Evolutionary conservation across 805 yeast species (phyloP).

Genomic region (Hanseniaspora lindneri): DNA sequence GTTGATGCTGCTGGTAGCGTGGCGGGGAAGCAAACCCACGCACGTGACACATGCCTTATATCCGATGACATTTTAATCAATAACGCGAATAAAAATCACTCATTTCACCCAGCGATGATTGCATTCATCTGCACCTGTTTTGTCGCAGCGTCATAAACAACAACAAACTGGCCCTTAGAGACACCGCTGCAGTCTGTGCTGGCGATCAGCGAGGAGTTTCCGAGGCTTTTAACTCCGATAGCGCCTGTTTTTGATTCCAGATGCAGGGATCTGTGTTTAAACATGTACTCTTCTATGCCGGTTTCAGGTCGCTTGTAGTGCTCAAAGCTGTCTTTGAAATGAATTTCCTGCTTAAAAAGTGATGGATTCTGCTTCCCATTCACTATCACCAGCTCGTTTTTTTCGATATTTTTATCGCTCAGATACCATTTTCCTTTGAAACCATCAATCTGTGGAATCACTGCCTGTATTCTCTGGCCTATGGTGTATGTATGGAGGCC

Average conservation of each 20-base stretch:
- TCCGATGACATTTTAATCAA: too few relatives aligned
- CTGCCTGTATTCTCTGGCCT: conserved; percentile 65
- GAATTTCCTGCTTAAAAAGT: conserved; percentile 30
- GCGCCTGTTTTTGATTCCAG: not conserved
- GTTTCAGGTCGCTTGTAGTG: not conserved
- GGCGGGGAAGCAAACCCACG: too few relatives aligned
- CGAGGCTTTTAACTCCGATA: too few relatives aligned
- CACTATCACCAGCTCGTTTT: conserved; percentile 71
- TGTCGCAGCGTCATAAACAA: conserved; percentile 3
- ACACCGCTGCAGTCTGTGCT: not conserved
- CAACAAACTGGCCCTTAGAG: conserved; percentile 2
- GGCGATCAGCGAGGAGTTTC: too few relatives aligned
- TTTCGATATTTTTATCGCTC: conserved; percentile 48
- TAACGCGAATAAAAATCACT: too few relatives aligned
- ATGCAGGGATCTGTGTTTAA: conserved; percentile 5
- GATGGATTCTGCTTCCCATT: conserved; percentile 50
- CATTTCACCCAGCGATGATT: not conserved
- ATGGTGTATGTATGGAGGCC: conserved; percentile 95
- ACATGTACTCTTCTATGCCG: not conserved
- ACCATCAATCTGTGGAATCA: conserved; percentile 85
- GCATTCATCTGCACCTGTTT: not conserved
- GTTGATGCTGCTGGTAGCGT: too few relatives aligned
- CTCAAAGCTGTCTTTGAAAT: not conserved
- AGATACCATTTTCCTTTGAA: conserved; percentile 80
- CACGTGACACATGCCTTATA: too few relatives aligned